Evolutionary conservation across 1,284 basidiomycete genomes (phyloP), one percentile per base, ranked within the genome.

Genomic region (Singerocomus inundabilis): DNA sequence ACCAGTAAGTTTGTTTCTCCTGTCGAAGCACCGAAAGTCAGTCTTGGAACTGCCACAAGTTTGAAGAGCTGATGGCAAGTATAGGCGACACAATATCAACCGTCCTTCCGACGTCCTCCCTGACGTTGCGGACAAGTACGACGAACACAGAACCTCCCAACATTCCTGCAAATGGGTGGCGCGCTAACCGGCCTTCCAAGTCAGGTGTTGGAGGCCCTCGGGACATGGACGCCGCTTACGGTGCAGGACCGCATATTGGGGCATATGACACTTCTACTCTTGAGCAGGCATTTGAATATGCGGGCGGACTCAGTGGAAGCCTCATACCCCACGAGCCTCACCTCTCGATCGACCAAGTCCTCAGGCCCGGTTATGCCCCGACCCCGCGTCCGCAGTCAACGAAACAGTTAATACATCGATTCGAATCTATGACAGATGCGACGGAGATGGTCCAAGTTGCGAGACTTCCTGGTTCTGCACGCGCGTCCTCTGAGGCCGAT

Each of bases 381-480:
- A 42, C 53, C 21, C 57, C 66, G 48, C 65, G 57, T 49, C 60
- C 60, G 32, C 56, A 59, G 39, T 74, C 74, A 18, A 65, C 66
- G 13, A 68, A 53, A 33, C 70, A 72, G 12, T 56, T 78, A 6
- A 77, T 79, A 54, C 65, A 57, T 54, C 72, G 66, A 46, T 79
- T 70, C 48, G 77, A 79, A 58, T 66, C 69, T 34, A 66, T 75
- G 53, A 59, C 57, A 33, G 46, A 51, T 5, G 46, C 50, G 11
- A 29, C 36, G 29, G 51, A 48, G 35, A 44, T 12, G 26, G 31
- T 49, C 40, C 57, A 52, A 30, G 44, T 39, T 15, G 28, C 41
- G 18, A 41, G 41, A 26, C 42, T 41, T 35, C 42, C 38, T 44
- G 53, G 49, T 41, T 54, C 56, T 18, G 18, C 46, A 34, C 54